A percentile compares a stretch with the other conserved stretches of the same genome.
Evolutionary conservation across 116 monocot species (phyloP).

Genomic region (Papilionanthe hybrid): DNA sequence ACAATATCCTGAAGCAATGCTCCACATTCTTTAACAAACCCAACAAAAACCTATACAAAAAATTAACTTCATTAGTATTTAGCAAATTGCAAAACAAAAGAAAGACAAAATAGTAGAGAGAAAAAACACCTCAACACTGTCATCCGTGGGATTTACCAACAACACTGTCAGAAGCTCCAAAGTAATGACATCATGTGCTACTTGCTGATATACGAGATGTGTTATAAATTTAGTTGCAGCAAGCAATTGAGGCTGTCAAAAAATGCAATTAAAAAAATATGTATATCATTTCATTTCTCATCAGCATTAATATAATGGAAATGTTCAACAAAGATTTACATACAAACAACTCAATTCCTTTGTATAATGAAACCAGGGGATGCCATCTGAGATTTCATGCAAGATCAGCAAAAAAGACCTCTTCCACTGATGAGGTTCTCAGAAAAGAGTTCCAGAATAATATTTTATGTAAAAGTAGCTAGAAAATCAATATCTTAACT

Average conservation of each 20-base stretch:
- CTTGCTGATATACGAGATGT: constrained; percentile 89
- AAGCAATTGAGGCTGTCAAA: constrained; percentile 68
- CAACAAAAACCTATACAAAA: constrained; percentile 68
- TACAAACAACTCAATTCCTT: no score
- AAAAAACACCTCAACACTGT: constrained; percentile 77
- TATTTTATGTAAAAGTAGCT: no score
- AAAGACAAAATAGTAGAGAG: neutral
- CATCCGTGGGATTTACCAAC: constrained; percentile 85
- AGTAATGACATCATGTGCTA: constrained; percentile 86
- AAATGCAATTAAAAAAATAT: neutral
- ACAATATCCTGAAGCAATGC: constrained; percentile 73
- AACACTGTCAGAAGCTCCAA: constrained; percentile 81
- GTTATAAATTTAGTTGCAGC: constrained; percentile 93
- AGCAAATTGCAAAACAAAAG: neutral
- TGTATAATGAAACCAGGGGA: constrained; percentile 89
- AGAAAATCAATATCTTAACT: no score
- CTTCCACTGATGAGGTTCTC: constrained; percentile 85
- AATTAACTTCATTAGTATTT: neutral
- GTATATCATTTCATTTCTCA: neutral
- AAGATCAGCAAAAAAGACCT: constrained; percentile 83
- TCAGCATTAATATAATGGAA: neutral
- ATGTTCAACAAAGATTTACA: neutral
- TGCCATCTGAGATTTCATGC: constrained; percentile 95
- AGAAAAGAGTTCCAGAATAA: constrained; percentile 75
- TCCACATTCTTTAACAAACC: constrained; percentile 82